A percentile compares a stretch with the other conserved stretches of the same genome.
Evolutionary conservation across 1,139 yeast species (phyloP).

Genomic region (Kluyveromyces sp.): DNA sequence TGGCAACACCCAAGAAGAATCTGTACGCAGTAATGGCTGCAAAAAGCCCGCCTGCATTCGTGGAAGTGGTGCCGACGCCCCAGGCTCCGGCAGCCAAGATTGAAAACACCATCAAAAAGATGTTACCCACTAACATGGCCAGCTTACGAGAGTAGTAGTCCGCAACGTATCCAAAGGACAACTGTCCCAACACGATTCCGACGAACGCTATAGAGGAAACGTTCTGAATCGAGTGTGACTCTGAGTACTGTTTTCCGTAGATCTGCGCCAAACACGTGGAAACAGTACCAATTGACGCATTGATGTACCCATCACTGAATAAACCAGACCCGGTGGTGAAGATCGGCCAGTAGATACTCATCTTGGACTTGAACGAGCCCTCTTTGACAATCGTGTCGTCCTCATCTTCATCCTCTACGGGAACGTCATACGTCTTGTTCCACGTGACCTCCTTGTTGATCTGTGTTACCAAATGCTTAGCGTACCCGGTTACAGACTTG

Average conservation of each 20-base stretch:
- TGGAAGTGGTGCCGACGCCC: conserved; percentile 56
- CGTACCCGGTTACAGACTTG: conserved; percentile 34
- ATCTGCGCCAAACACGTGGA: conserved; percentile 57
- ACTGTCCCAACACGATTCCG: conserved; percentile 86
- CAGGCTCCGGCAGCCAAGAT: conserved; percentile 78
- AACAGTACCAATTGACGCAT: conserved; percentile 74
- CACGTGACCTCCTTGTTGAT: conserved; percentile 30
- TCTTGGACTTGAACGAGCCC: conserved; percentile 9
- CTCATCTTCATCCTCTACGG: conserved; percentile 8
- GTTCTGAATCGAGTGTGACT: conserved; percentile 64
- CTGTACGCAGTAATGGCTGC: conserved; percentile 79
- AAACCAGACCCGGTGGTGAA: conserved; percentile 86
- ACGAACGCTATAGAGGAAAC: conserved; percentile 86
- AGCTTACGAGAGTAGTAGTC: conserved; percentile 72
- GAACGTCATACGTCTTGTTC: conserved; percentile 9
- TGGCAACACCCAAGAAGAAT: conserved; percentile 79
- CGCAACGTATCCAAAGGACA: conserved; percentile 68
- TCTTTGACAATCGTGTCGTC: not conserved
- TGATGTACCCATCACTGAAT: conserved; percentile 86
- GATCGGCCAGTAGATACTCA: conserved; percentile 56
- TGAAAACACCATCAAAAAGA: conserved; percentile 65
- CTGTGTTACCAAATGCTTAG: conserved; percentile 37
- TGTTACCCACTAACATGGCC: conserved; percentile 74
- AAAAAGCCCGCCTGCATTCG: conserved; percentile 58
- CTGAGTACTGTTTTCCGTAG: conserved; percentile 55